Conservation (phyloP, 305 asterid species). For the Fraxinus velutina region DNA sequence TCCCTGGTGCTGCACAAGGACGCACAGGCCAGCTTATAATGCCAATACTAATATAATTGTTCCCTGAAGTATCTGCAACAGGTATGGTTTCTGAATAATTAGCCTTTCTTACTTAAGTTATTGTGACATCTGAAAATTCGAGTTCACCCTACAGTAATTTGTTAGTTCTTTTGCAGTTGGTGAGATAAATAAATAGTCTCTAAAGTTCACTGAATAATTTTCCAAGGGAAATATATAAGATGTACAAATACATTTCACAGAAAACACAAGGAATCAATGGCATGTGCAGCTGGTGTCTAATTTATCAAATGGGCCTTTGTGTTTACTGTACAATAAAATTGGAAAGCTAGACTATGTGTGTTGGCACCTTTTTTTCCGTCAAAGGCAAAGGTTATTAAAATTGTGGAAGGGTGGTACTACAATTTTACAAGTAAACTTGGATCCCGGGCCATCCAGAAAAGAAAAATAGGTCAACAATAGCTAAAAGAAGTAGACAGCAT, state of each 20-base stretch:
- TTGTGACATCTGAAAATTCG: background rate
- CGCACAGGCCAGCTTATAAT: background rate
- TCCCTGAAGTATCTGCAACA: background rate
- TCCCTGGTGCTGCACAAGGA: background rate
- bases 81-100: background rate
- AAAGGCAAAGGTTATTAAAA: background rate
- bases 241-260: background rate
- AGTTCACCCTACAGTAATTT: background rate
- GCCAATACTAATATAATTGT: background rate
- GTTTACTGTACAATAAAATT: background rate
- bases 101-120: background rate
- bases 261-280: background rate
- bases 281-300: background rate
- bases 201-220: background rate
- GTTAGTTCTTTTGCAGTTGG: background rate
- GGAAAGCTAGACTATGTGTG: background rate
- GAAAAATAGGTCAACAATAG: background rate
- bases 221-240: background rate
- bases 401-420: background rate
- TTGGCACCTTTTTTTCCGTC: background rate
- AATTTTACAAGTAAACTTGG: background rate
- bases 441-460: background rate
- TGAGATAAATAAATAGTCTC: background rate
- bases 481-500: background rate
- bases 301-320: background rate